Conservation (phyloP, 495 filamentous ascomycete species). For the Chaetomium tenue region DNA sequence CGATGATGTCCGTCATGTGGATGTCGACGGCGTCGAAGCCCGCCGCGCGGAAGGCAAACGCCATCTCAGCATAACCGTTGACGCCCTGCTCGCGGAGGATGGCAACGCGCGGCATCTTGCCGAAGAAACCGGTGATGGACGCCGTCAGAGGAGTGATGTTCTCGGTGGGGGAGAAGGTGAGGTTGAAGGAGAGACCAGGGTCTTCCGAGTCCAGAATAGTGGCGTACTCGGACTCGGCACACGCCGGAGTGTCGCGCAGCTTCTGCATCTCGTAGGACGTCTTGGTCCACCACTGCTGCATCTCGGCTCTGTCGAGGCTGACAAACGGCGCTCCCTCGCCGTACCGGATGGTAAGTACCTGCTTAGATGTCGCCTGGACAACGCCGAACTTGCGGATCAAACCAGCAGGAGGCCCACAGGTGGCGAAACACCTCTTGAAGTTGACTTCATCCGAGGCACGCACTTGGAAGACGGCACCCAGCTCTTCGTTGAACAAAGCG, state of each 20-base stretch:
- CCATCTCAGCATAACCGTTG: slow-evolving; percentile 94
- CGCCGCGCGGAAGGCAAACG: slow-evolving; percentile 88
- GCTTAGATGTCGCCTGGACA: slow-evolving; percentile 65
- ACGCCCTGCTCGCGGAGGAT: slow-evolving; percentile 94
- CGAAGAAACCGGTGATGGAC: slow-evolving; percentile 66
- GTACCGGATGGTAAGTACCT: slow-evolving; percentile 73
- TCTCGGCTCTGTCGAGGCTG: slow-evolving; percentile 62
- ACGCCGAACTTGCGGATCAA: slow-evolving; percentile 80
- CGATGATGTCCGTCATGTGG: slow-evolving; percentile 94
- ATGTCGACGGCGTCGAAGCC: slow-evolving; percentile 91
- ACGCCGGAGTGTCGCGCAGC: slow-evolving; percentile 81
- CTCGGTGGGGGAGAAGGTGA: slow-evolving; percentile 79
- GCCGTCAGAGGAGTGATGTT: slow-evolving; percentile 69
- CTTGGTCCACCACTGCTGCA: slow-evolving; percentile 85
- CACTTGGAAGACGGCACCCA: slow-evolving; percentile 97
- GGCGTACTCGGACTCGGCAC: slow-evolving; percentile 81
- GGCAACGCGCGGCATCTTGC: slow-evolving; percentile 77
- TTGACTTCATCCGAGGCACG: slow-evolving; percentile 76
- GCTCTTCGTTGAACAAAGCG: slow-evolving; percentile 90
- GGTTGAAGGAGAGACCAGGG: slow-evolving; percentile 81
- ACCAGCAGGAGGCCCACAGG: slow-evolving; percentile 78
- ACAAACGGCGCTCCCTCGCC: slow-evolving; percentile 59
- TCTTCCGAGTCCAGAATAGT: slow-evolving; percentile 72
- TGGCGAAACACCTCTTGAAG: slow-evolving; percentile 89
- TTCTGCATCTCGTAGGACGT: slow-evolving; percentile 92